Evolutionary conservation across 139 green algal species (phyloP).

Genomic region (Cymbomonas tetramitiformis): DNA sequence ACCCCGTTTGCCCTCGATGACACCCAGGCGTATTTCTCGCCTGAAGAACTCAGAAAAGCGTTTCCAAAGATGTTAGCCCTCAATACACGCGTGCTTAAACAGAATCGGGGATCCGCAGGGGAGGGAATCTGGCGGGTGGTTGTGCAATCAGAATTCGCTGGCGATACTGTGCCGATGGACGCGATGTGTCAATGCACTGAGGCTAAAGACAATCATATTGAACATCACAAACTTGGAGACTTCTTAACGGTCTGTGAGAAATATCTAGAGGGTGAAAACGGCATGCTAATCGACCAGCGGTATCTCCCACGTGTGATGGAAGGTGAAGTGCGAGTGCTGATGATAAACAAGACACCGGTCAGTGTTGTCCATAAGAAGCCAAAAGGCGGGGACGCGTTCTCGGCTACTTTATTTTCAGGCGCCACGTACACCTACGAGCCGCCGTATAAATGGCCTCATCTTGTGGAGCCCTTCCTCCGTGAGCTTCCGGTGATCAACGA

Average conservation of each 20-base stretch:
- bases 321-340: constrained; percentile 25
- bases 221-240: constrained; percentile 1
- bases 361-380: constrained; percentile 33
- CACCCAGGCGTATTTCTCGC: constrained; percentile 25
- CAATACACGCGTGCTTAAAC: constrained; percentile 19
- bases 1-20: constrained; percentile 15
- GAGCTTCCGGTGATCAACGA: constrained; percentile 24
- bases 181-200: constrained; percentile 18
- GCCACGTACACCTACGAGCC: constrained; percentile 24
- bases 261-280: no score
- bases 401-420: no score
- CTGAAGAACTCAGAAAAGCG: constrained; percentile 17
- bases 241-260: no score
- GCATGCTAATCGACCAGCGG: constrained; percentile 25
- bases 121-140: constrained; percentile 27
- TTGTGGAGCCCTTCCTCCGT: constrained; percentile 20
- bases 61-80: constrained; percentile 23
- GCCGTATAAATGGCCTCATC: constrained; percentile 8
- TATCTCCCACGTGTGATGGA: constrained; percentile 27
- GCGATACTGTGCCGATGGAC: constrained; percentile 9
- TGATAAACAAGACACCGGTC: constrained; percentile 24
- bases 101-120: constrained; percentile 24
- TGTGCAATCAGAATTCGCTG: constrained; percentile 12
- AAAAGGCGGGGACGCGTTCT: no score
- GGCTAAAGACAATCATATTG: constrained; percentile 19